Base-by-base conservation (phyloP, 352 stramenopile genomes). In the Globisporangium cylindrosporum region DNA sequence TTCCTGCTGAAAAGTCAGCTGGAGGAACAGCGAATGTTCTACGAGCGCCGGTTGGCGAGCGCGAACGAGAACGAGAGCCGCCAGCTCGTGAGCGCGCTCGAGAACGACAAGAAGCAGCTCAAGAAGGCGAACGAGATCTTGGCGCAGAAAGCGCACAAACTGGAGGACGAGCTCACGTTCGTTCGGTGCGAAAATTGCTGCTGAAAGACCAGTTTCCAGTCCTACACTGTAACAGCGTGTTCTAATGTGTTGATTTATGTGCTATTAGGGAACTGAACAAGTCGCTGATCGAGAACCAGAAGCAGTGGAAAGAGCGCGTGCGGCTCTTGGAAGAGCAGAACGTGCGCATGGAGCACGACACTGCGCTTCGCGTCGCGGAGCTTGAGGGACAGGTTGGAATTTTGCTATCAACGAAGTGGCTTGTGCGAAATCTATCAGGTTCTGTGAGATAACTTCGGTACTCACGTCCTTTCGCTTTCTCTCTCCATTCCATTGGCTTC, bases 1-100 rank as follows among this genome's bases (percentile, higher is more conserved):
- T 97, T 95, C 53, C 68, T 99, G 49, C 75, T 99, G 29, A 98
- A 98, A 60, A 98, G 89, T 70, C 95, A 99, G 84, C 77, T 99
- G 55, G 94, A 99, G 68, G 90, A 98, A 59, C 97, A 99, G 79
- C 88, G 96, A 0, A 73, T 97, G 32, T 98, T 93, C 68, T 98
- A 98, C 66, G 94, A 98, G 70, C 85, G 86, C 0, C 67, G 84
- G 2, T 75, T 94, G 49, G 74, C 83, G n/a, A 84, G 74, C 55
- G 73, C 80, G 12, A 80, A 86, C 58, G 86, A 93, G 66, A 78
- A 73, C 29, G 78, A 89, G 43, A 79, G 77, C 55, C 80, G 78
- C 0, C 81, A 89, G 38, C 62, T 86, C 27, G 66, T 88, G 46
- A 83, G 70, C 46, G 70, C 76, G 36, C 72, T 94, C 6, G 86